phyloP scores from a whole-genome alignment of 345 rosid species.

The Gossypium bickii region DNA sequence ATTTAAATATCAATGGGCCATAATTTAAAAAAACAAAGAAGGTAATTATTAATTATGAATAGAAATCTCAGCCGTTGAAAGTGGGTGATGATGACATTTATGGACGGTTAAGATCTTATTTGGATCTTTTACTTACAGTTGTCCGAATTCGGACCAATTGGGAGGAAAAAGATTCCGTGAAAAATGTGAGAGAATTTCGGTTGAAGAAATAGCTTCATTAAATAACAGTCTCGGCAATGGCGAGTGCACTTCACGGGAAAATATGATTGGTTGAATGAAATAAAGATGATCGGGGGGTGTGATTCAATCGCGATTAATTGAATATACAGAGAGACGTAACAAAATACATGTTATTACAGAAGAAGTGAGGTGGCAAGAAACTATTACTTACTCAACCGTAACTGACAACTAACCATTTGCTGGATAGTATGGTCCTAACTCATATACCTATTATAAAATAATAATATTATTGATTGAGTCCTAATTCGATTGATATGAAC shows the following conservation, averaged over 20 bases:
- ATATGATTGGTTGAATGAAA: neutral
- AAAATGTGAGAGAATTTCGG: neutral
- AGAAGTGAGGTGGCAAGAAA: neutral
- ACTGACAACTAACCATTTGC: too few relatives aligned
- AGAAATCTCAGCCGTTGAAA: constrained; percentile 22
- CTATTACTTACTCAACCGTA: too few relatives aligned
- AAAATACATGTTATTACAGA: neutral
- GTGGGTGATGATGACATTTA: neutral
- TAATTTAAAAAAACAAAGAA: too few relatives aligned
- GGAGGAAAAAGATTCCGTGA: neutral
- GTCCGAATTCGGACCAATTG: neutral
- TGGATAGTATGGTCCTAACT: too few relatives aligned
- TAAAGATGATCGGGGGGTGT: neutral
- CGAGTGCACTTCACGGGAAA: neutral
- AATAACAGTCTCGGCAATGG: too few relatives aligned
- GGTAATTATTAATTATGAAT: too few relatives aligned
- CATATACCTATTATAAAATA: too few relatives aligned
- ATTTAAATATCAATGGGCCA: too few relatives aligned
- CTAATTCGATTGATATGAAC: too few relatives aligned
- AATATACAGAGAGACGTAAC: too few relatives aligned
- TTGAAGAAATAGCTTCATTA: neutral
- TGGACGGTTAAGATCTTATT: constrained; percentile 15
- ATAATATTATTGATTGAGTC: too few relatives aligned
- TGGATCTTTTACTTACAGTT: neutral
- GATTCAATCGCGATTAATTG: neutral